These are phyloP conservation scores for Orychophragmus violaceus DNA, from an alignment of 345 rosid genomes.

Conservation along the genomic window DNA sequence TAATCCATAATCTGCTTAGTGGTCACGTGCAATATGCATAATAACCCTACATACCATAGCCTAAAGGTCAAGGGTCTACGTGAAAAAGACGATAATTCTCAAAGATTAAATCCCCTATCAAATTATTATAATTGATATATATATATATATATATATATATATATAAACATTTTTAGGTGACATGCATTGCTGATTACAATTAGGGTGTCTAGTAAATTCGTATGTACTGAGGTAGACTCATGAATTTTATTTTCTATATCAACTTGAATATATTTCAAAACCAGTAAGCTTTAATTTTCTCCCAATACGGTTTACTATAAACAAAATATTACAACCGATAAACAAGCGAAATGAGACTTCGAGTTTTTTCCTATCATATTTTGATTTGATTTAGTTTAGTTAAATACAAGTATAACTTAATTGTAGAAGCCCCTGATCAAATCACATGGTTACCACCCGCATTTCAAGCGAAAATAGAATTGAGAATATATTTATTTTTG, in stretches of 20 bases:
- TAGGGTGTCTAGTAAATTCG: neutral
- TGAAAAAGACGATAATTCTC: neutral
- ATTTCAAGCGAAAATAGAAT: slow-evolving; percentile 24
- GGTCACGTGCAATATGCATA: slow-evolving; percentile 35
- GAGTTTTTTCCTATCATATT: neutral
- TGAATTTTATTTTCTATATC: neutral
- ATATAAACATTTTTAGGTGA: too few relatives aligned
- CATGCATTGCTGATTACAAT: slow-evolving; percentile 4
- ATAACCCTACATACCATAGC: slow-evolving; percentile 25
- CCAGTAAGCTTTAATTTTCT: neutral
- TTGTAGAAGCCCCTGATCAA: slow-evolving; percentile 4
- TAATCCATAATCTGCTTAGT: slow-evolving; percentile 17
- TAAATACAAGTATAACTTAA: neutral
- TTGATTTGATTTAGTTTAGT: neutral
- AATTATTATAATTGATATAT: neutral
- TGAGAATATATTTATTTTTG: slow-evolving; percentile 16
- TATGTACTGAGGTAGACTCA: neutral
- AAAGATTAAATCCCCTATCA: neutral
- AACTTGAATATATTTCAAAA: neutral
- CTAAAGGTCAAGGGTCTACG: slow-evolving; percentile 31
- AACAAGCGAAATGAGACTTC: neutral
- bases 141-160: neutral
- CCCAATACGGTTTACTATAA: neutral
- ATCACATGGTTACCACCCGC: slow-evolving; percentile 30
- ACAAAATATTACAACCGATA: neutral